Evolutionary conservation across 345 rosid species (phyloP).

Genomic region (Camelina sativa): DNA sequence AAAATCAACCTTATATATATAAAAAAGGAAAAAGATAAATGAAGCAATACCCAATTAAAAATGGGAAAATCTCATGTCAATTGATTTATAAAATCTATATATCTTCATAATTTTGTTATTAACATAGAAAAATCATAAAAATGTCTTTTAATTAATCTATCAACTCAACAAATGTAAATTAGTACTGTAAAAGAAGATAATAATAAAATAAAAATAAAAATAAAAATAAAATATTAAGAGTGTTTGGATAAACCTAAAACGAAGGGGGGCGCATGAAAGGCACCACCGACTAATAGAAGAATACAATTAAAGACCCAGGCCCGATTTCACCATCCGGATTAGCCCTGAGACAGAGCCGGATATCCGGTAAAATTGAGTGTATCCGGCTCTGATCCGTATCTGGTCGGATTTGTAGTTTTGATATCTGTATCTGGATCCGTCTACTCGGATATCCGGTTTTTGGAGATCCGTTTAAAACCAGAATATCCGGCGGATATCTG

Average conservation of each 20-base stretch:
- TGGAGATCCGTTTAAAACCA: too few species aligned
- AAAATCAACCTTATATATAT: not conserved
- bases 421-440: too few species aligned
- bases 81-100: not conserved
- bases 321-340: slow-evolving; percentile 33
- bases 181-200: not conserved
- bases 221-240: not conserved
- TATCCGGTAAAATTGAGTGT: too few species aligned
- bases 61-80: not conserved
- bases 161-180: not conserved
- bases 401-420: too few species aligned
- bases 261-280: slow-evolving; percentile 34
- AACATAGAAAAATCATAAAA: not conserved
- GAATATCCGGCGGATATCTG: too few species aligned
- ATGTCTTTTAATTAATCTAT: not conserved
- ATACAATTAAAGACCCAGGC: slow-evolving; percentile 20
- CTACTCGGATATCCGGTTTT: too few species aligned
- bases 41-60: not conserved
- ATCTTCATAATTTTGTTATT: not conserved
- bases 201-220: not conserved
- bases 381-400: too few species aligned
- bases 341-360: too few species aligned
- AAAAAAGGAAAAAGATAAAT: not conserved
- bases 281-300: slow-evolving; percentile 39
- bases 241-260: slow-evolving; percentile 35